Conservation (phyloP, 1,284 basidiomycete genomes). For the Tilletia walkeri region DNA sequence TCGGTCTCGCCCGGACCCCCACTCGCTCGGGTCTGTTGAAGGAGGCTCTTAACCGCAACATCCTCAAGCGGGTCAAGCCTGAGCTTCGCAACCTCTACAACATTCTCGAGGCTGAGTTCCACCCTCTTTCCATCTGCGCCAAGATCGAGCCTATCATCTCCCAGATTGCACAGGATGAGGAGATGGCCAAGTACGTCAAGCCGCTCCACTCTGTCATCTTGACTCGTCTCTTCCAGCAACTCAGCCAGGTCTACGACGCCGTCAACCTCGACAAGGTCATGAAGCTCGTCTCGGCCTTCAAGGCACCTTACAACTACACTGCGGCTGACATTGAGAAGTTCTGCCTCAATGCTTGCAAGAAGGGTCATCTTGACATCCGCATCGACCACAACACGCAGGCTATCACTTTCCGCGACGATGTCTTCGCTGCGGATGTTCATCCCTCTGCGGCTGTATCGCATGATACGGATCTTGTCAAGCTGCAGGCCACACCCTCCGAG, state of each 20-base stretch:
- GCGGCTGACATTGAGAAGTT: constrained; percentile 62
- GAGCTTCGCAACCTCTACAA: constrained; percentile 80
- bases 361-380: constrained; percentile 81
- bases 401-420: constrained; percentile 80
- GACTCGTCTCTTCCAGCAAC: constrained; percentile 87
- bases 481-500: constrained; percentile 52
- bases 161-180: constrained; percentile 46
- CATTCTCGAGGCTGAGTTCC: constrained; percentile 89
- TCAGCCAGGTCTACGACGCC: constrained; percentile 89
- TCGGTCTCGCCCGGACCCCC: constrained; percentile 81
- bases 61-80: constrained; percentile 76
- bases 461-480: constrained; percentile 45
- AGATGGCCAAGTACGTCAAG: constrained; percentile 68
- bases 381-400: constrained; percentile 86
- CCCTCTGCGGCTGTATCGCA: constrained; percentile 36
- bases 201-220: constrained; percentile 89
- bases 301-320: constrained; percentile 51
- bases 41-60: constrained; percentile 66
- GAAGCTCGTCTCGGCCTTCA: constrained; percentile 53
- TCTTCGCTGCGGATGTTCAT: constrained; percentile 50
- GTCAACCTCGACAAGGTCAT: constrained; percentile 63
- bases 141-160: constrained; percentile 79
- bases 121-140: constrained; percentile 83
- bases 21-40: constrained; percentile 77
- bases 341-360: constrained; percentile 84